Percentiles rank a stretch among this genome's conserved stretches.
phyloP scores from a whole-genome alignment of 352 stramenopile genomes.

The Phytophthora sp. region DNA sequence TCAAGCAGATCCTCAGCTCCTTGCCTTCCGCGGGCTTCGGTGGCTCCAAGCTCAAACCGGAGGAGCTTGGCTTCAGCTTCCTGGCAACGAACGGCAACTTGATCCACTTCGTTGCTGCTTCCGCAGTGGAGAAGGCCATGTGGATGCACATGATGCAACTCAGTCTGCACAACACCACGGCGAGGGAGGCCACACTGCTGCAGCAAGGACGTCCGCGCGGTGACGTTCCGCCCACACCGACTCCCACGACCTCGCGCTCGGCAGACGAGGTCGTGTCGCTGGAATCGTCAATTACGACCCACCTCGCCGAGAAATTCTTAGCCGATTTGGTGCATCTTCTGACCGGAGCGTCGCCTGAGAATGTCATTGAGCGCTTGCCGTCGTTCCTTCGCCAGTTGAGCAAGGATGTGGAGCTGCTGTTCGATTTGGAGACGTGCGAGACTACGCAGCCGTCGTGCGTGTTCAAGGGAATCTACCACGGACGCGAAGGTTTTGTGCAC shows the following conservation, averaged over 20 bases:
- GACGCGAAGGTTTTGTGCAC: conserved; percentile 85
- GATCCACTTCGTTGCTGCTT: conserved; percentile 85
- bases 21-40: conserved; percentile 81
- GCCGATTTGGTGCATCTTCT: conserved; percentile 66
- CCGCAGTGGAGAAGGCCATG: conserved; percentile 77
- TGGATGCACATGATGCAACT: conserved; percentile 86
- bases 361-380: conserved; percentile 63
- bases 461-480: conserved; percentile 90
- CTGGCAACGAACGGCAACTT: conserved; percentile 84
- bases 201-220: conserved; percentile 46
- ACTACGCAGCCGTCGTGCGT: conserved; percentile 77
- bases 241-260: conserved; percentile 25
- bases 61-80: conserved; percentile 84
- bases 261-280: conserved; percentile 55
- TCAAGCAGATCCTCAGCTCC: conserved; percentile 83
- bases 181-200: conserved; percentile 51
- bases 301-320: conserved; percentile 77
- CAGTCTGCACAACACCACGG: conserved; percentile 56
- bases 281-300: conserved; percentile 71
- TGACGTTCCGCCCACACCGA: conserved; percentile 28
- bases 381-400: conserved; percentile 80
- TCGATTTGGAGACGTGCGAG: conserved; percentile 84
- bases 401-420: conserved; percentile 86
- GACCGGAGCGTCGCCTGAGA: conserved; percentile 42
- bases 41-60: conserved; percentile 77